Evolutionary conservation across 805 yeast genomes (phyloP), one percentile per base, ranked within the genome.

Genomic region (Hanseniaspora occidentalis): DNA sequence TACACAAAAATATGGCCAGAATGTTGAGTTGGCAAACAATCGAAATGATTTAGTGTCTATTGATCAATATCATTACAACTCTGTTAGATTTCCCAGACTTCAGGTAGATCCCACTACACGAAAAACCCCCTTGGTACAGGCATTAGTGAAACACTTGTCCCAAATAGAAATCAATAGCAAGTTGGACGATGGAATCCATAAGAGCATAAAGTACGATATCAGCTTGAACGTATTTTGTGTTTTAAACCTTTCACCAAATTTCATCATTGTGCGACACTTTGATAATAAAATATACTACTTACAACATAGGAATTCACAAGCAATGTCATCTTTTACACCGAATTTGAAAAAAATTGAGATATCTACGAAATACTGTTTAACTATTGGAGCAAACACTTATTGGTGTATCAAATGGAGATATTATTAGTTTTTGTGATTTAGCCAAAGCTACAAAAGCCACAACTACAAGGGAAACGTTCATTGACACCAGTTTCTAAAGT

Each of bases 371-470:
- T 29, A 29, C 33, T 9, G 33, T n/a, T 29, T 29, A 8, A 5
- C 16, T n/a, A 16, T 29, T n/a, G 17, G 33, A n/a, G 6, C 3
- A n/a, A n/a, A 16, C 33, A 14, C 18, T n/a, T n/a, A n/a, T n/a
- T 29, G 33, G 33, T 29, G 33, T 18, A 29, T 29, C 13, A 13
- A 29, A 29, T 29, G 33, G 33, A 29, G 33, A 29, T 29, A 29
- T 18, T 14, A 25, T 8, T 29, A 14, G 8, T 13, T 29, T 4
- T 9, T 4, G 9, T 9, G 4, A 8, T 7, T 25, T 14, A 25
- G 14, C 11, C n/a, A 25, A 14, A 14, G 11, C n/a, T 25, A 25
- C 9, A 25, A 25, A 3, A 13, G 11, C 10, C 11, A 25, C 29
- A 25, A 8, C 14, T 13, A 13, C 29, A 25, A 13, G n/a, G 14